Conservation (phyloP, 2,329 filamentous ascomycete genomes). For the Sphaceloma murrayae region DNA sequence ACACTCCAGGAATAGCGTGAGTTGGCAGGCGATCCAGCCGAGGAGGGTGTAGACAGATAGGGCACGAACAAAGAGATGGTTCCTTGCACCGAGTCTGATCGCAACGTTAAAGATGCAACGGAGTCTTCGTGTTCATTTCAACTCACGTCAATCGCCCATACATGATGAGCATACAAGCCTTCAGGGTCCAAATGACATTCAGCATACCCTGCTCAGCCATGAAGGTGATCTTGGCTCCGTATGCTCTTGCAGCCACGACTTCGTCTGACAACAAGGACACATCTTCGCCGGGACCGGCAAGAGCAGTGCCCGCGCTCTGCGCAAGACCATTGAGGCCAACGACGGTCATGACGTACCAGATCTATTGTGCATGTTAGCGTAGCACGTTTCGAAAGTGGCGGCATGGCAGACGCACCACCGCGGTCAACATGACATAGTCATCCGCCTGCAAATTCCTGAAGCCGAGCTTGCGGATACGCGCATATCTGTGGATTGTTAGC, state of each 20-base stretch:
- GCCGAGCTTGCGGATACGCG: constrained; percentile 17
- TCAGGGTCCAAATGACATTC: constrained; percentile 48
- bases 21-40: constrained; percentile 45
- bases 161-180: constrained; percentile 49
- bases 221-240: constrained; percentile 38
- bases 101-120: too few relatives aligned
- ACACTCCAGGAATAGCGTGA: constrained; percentile 47
- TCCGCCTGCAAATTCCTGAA: constrained; percentile 44
- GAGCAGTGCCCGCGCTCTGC: constrained; percentile 35
- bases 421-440: constrained; percentile 49
- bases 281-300: constrained; percentile 26
- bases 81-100: constrained; percentile 14
- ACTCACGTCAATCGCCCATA: constrained; percentile 38
- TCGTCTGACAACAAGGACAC: constrained; percentile 28
- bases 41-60: constrained; percentile 40
- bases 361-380: constrained; percentile 24
- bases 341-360: constrained; percentile 35
- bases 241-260: constrained; percentile 32
- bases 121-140: too few relatives aligned
- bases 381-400: background rate
- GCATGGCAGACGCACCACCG: constrained; percentile 1
- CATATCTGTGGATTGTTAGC: constrained; percentile 11
- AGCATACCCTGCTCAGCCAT: constrained; percentile 46
- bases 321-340: constrained; percentile 36
- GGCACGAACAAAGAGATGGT: constrained; percentile 41